Evolutionary conservation across 1,284 basidiomycete genomes (phyloP).

Genomic region (Leccinum pachyderme): DNA sequence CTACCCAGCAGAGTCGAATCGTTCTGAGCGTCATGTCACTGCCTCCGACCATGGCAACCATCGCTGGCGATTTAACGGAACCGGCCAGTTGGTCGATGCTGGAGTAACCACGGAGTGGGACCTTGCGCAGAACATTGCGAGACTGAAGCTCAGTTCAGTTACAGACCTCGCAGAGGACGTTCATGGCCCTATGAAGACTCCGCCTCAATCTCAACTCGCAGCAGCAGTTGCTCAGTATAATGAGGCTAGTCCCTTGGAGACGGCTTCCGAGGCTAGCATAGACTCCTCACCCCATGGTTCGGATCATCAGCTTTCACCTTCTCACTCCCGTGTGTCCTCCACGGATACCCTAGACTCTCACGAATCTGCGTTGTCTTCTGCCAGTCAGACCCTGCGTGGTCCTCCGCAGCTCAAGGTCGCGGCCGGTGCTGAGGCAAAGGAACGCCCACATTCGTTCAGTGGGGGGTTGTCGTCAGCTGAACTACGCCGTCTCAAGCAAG

Average conservation of each 20-base stretch:
- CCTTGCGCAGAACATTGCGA: conserved; percentile 67
- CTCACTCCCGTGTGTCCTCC: conserved; percentile 76
- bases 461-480: conserved; percentile 71
- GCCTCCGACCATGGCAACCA: conserved; percentile 35
- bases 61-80: conserved; percentile 63
- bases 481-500: conserved; percentile 68
- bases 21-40: conserved; percentile 31
- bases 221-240: conserved; percentile 53
- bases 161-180: conserved; percentile 49
- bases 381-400: conserved; percentile 55
- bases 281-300: conserved; percentile 69
- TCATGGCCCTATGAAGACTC: conserved; percentile 55
- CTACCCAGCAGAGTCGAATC: conserved; percentile 24
- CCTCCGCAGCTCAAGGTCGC: conserved; percentile 52
- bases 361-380: conserved; percentile 49
- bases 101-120: conserved; percentile 61
- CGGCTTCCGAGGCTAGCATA: conserved; percentile 64
- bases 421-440: conserved; percentile 55
- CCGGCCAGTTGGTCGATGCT: conserved; percentile 60
- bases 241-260: conserved; percentile 69
- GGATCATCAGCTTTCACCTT: conserved; percentile 58
- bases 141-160: conserved; percentile 62
- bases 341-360: conserved; percentile 66
- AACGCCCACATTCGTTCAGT: conserved; percentile 76
- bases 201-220: conserved; percentile 58